Evolutionary conservation across 768 basidiomycete genomes (phyloP), one percentile per base, ranked within the genome.

Genomic region (Pholiota molesta): DNA sequence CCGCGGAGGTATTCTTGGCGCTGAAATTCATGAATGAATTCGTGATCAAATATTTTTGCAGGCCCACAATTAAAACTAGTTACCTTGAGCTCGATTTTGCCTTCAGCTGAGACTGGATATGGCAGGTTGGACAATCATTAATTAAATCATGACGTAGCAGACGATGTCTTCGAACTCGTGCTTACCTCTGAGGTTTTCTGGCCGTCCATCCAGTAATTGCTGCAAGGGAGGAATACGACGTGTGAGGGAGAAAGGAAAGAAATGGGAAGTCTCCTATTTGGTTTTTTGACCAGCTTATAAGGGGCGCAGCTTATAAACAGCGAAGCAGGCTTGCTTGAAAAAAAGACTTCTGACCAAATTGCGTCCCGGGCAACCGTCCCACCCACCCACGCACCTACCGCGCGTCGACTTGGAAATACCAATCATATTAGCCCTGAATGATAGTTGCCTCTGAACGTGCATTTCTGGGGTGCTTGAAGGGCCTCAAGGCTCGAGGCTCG

Each of bases 1-100:
- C 57, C 33, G 45, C 51, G 26, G 56, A 21, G 33, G 51, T 59
- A 60, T 60, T 47, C 49, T 47, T 40, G 21, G 33, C 28, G 58
- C 58, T 55, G 26, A 58, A 35, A 31, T 26, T 8, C 19, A 39
- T 19, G 28, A n/a, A 26, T 49, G 23, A 26, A 26, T 49, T 26
- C 10, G 47, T 23, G 2, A 26, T 26, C 13, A 21, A 13, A 5
- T 21, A 49, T 21, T 23, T 26, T 26, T 26, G 17, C 23, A 49
- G 23, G 23, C 13, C 21, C 13, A 26, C 8, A 26, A 26, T 16
- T 37, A 16, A 49, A 26, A 11, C 9, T n/a, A n/a, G n/a, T n/a
- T 13, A 49, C 47, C 47, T 49, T 26, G 23, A 49, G 19, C n/a
- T 10, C 9, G 4, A 21, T 5, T 21, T 14, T 14, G 10, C 23